Evolutionary conservation across 2,329 filamentous ascomycete genomes (phyloP).

Genomic region (Apiospora pterosperma): DNA sequence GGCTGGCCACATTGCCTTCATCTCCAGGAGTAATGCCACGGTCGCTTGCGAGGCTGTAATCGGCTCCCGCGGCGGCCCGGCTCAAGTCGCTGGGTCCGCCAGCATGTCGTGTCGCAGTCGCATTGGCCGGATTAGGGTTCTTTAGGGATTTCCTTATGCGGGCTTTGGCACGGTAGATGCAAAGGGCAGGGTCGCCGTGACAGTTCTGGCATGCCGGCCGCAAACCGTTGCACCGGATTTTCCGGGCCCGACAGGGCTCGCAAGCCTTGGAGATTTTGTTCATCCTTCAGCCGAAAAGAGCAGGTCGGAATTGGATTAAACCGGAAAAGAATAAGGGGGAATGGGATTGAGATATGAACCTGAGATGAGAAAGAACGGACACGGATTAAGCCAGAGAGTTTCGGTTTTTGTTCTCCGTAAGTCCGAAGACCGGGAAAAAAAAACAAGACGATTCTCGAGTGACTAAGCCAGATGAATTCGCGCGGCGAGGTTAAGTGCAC

Average conservation of each 20-base stretch:
- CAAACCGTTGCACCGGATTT: constrained; percentile 15
- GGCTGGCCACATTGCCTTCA: neutral
- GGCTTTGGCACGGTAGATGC: constrained; percentile 23
- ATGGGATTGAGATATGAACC: neutral
- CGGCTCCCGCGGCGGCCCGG: neutral
- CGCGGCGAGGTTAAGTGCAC: neutral
- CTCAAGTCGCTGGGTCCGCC: neutral
- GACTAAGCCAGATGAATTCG: neutral
- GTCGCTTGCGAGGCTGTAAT: neutral
- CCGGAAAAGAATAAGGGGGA: neutral
- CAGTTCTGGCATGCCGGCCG: constrained; percentile 14
- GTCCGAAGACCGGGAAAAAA: neutral
- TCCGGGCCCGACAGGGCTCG: constrained; percentile 17
- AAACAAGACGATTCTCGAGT: neutral
- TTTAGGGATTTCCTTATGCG: constrained; percentile 24
- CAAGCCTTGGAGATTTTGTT: constrained; percentile 18
- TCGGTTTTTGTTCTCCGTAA: neutral
- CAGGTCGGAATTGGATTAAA: neutral
- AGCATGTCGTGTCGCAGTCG: neutral
- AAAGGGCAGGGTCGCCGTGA: constrained; percentile 12
- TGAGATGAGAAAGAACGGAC: neutral
- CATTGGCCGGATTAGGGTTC: constrained; percentile 21
- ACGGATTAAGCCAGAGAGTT: neutral
- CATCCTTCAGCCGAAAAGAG: neutral
- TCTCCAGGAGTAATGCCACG: neutral